phyloP scores from a whole-genome alignment of 2,329 filamentous ascomycete species.

The Epichloe hybrida region DNA sequence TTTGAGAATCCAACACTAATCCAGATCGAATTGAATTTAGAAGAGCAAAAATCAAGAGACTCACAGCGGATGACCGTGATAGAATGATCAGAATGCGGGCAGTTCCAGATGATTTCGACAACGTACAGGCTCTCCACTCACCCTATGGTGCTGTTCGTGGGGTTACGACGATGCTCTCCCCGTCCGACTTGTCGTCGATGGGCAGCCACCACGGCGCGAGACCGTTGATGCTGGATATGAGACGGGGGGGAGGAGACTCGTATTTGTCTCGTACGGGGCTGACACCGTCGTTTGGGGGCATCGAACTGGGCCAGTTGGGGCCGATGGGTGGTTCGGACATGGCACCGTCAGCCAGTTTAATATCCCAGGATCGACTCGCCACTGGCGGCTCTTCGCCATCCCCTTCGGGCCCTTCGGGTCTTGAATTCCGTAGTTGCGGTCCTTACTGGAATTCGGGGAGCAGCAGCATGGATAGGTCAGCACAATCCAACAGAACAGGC shows the following conservation, averaged over 20 bases:
- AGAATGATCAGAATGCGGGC: conserved; percentile 61
- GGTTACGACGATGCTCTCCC: conserved; percentile 32
- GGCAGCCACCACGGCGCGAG: conserved; percentile 46
- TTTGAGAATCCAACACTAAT: neutral
- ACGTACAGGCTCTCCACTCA: conserved; percentile 53
- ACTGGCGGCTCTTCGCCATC: conserved; percentile 35
- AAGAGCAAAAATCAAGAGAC: conserved; percentile 57
- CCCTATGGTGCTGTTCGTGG: conserved; percentile 49
- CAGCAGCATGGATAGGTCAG: neutral
- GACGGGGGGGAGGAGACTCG: conserved; percentile 48
- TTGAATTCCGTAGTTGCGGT: neutral
- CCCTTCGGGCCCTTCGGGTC: conserved; percentile 33
- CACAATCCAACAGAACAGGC: neutral
- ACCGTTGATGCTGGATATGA: conserved; percentile 55
- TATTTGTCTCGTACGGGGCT: conserved; percentile 55
- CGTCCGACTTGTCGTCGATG: conserved; percentile 29
- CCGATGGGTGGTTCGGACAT: conserved; percentile 39
- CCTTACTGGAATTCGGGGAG: conserved; percentile 3
- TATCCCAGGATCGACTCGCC: conserved; percentile 39
- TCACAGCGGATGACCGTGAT: conserved; percentile 56
- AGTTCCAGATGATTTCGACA: conserved; percentile 58
- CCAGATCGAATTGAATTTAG: conserved; percentile 20
- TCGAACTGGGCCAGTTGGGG: conserved; percentile 46
- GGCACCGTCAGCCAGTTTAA: conserved; percentile 42
- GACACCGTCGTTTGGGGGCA: conserved; percentile 52